Conservation (phyloP, 1,284 basidiomycete genomes). For the Irpex rosettiformis region DNA sequence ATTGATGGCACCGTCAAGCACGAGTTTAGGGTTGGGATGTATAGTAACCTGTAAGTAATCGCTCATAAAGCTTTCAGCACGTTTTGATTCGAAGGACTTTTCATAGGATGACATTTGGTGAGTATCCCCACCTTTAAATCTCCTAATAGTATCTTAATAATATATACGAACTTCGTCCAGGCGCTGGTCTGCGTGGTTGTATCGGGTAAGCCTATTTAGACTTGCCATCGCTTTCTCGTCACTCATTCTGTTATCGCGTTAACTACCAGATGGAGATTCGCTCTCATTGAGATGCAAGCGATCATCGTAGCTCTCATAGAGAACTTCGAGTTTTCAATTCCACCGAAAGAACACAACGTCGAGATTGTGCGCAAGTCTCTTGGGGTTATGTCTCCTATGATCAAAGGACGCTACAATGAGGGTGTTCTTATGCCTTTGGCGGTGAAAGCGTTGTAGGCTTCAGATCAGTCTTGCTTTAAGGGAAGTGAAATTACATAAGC, state of each 20-base stretch:
- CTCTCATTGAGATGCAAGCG: not conserved
- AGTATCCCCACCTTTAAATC: not conserved
- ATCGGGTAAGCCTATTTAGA: not conserved
- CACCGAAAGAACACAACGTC: not conserved
- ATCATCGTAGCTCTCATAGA: not conserved
- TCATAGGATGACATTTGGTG: not conserved
- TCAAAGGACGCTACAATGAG: not conserved
- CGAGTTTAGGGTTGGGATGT: slow-evolving; percentile 41
- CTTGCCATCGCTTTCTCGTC: not conserved
- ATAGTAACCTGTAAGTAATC: slow-evolving; percentile 45
- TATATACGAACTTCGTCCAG: not conserved
- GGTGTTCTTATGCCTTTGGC: not conserved
- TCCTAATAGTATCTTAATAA: not conserved
- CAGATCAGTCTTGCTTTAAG: too few relatives aligned
- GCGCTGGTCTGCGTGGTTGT: not conserved
- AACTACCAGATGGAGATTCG: not conserved
- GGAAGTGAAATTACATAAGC: too few relatives aligned
- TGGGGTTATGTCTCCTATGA: not conserved
- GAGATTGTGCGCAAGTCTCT: not conserved
- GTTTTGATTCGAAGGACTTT: not conserved
- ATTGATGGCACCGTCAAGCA: slow-evolving; percentile 29
- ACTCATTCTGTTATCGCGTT: not conserved
- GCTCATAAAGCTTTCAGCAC: not conserved
- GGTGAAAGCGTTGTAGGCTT: not conserved
- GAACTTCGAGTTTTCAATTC: not conserved